Evolutionary conservation across 2,329 filamentous ascomycete species (phyloP).

Genomic region (Colletotrichum siamense): DNA sequence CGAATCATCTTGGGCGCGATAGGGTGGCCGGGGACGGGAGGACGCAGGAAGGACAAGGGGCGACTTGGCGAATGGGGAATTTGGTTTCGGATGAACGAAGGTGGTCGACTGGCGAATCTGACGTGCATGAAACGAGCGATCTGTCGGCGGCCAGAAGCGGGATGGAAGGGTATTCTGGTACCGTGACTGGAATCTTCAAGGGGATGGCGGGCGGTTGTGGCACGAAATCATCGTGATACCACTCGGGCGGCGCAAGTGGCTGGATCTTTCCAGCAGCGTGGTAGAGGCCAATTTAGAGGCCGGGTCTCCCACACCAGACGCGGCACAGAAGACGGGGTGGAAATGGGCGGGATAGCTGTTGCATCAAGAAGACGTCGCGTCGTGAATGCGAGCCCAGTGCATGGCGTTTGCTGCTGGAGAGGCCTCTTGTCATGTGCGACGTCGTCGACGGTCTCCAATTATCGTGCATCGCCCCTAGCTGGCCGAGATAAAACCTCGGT

Average conservation of each 20-base stretch:
- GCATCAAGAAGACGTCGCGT: neutral
- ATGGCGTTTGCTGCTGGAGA: neutral
- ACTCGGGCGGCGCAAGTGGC: constrained; percentile 6
- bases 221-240: neutral
- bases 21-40: neutral
- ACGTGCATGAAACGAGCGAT: constrained; percentile 20
- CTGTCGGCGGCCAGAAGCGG: constrained; percentile 15
- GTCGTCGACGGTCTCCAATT: neutral
- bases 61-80: neutral
- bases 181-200: neutral
- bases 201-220: neutral
- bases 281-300: constrained; percentile 14
- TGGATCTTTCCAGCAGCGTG: constrained; percentile 15
- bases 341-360: neutral
- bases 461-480: neutral
- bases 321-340: neutral
- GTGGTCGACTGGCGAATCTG: constrained; percentile 8
- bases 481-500: neutral
- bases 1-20: neutral
- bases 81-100: neutral
- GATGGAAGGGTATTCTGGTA: neutral
- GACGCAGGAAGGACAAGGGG: constrained; percentile 1
- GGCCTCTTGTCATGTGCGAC: neutral
- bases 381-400: neutral
- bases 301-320: neutral